A percentile compares a stretch with the other conserved stretches of the same genome.
phyloP scores from a whole-genome alignment of 2,329 filamentous ascomycete species.

The Neodidymelliopsis sp. region DNA sequence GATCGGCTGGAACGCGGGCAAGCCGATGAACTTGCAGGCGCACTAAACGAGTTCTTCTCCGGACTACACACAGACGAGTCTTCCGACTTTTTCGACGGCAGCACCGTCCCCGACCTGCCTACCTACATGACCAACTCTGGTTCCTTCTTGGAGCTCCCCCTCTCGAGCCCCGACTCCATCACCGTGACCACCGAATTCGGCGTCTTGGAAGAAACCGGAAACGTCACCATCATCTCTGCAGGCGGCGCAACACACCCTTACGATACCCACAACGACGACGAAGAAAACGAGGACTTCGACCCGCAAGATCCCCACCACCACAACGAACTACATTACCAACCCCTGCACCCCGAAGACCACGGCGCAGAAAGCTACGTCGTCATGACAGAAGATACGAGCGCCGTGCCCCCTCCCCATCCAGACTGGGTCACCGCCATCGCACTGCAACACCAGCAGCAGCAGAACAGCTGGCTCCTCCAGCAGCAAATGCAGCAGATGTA shows the following conservation, averaged over 20 bases:
- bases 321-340: background rate
- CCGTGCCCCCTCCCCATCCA: background rate
- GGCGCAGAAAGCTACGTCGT: constrained; percentile 5
- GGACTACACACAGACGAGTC: constrained; percentile 31
- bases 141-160: constrained; percentile 19
- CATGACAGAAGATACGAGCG: constrained; percentile 12
- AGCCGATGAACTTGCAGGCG: constrained; percentile 46
- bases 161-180: constrained; percentile 43
- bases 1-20: constrained; percentile 45
- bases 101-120: background rate
- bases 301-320: too few relatives aligned
- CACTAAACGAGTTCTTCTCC: constrained; percentile 45
- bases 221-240: constrained; percentile 39
- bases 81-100: background rate
- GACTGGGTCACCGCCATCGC: constrained; percentile 14
- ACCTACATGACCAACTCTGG: constrained; percentile 10
- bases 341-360: background rate
- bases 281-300: constrained; percentile 16
- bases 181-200: constrained; percentile 47
- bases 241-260: constrained; percentile 23
- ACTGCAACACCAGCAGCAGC: constrained; percentile 13
- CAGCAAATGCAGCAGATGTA: constrained; percentile 12
- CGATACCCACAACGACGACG: constrained; percentile 16
- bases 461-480: constrained; percentile 7
- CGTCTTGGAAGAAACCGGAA: constrained; percentile 41